Base-by-base conservation (phyloP, 2,329 filamentous ascomycete genomes). In the Exophiala lecanii-corni region DNA sequence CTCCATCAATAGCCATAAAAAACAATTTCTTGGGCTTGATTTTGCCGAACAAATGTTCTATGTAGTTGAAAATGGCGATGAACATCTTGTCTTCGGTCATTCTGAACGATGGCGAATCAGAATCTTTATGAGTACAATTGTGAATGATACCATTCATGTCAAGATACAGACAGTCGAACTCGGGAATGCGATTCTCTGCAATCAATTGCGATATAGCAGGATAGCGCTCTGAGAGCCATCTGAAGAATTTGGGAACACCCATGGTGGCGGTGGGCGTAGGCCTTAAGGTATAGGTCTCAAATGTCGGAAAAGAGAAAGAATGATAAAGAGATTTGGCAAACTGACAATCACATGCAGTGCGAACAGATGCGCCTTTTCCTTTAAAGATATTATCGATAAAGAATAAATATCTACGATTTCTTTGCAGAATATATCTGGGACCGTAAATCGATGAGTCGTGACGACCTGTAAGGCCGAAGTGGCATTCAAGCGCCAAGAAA, bases 11-110 rank as follows among this genome's bases (percentile, higher is more conserved):
- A 38, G 92, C 94, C 92, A 98, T 98, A 74, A 96, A 98, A 71
- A 98, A 98, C 25, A 98, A 78, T 73, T 96, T 84, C 69, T 95
- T 91, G 9, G 92, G 92, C 67, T 97, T 97, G 63, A 98, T 98
- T 68, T 96, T 98, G 57, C 91, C 89, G 66, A 94, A 98, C 40
- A 98, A 69, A 70, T 98, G 92, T 67, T 98, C 92, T 55, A 98
- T 98, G 66, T 98, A 98, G 69, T 97, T 97, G 79, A 98, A 98
- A 59, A 98, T 98, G 45, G 89, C 86, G 56, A 98, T 96, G 63
- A 98, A 98, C 92, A 98, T 98, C 67, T 96, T 87, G 65, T 98
- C 91, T 65, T 98, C 94, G 44, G 84, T 91, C 68, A 97, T 82
- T 42, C 92, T 88, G 60, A 94, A 94, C 1, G 87, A 88, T 3